Base-by-base conservation (phyloP, 306 rosid genomes). In the Lupinus albus region DNA sequence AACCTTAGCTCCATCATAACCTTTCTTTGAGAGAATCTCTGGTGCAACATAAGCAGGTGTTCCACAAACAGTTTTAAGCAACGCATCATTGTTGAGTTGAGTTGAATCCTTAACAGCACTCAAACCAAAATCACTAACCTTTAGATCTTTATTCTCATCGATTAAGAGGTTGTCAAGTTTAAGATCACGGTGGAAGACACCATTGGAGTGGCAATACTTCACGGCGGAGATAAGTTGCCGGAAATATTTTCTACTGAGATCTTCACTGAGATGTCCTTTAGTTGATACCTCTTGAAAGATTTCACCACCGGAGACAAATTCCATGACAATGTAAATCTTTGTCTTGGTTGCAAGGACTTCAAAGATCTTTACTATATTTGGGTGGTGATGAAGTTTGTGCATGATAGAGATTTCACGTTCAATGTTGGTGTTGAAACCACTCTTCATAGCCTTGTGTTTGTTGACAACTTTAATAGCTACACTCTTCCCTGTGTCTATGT, bases 41-140 rank as follows among this genome's bases (percentile, higher is more conserved):
- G 98, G 98, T 9, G 97, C 90, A 74, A 89, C 88, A 79, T 88
- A 88, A 11, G 97, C 86, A 0, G 98, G 96, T 0, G 98, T 93
- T 7, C 98, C 98, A 41, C 98, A 93, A 0, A 85, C 76, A 0
- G 98, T 88, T 58, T 89, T 91, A 55, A 93, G 88, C 17, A 83
- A 56, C 0, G 91, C 90, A 38, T 93, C 97, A 13, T n/a, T n/a
- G n/a, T n/a, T n/a, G n/a, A 91, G 76, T 51, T 61, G 87, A 78
- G 72, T 54, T 76, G 81, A 85, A 1, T 80, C 89, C 39, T 54
- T 55, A 0, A 84, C 76, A 4, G 98, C 93, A 12, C 88, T 75
- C 66, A 93, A 81, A 41, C 98, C 98, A 42, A 93, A 93, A 62
- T 93, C 97, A 4, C 97, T 60, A 1, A 93, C 87, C 6, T 79